Evolutionary conservation across 345 rosid species (phyloP).

Genomic region (Heritiera littoralis): DNA sequence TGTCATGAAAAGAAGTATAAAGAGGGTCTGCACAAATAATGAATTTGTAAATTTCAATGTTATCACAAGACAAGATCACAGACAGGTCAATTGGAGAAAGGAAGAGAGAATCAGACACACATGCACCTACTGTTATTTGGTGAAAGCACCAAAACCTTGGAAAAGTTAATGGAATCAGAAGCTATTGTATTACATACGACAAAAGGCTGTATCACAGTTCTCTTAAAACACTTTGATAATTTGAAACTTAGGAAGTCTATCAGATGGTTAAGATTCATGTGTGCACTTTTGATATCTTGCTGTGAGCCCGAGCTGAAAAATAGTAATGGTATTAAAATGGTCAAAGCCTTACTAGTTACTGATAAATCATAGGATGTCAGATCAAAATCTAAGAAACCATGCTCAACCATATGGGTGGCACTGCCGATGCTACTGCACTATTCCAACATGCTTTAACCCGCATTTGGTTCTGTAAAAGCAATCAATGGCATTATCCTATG

Average conservation of each 20-base stretch:
- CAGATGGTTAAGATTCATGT: background rate
- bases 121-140: background rate
- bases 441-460: background rate
- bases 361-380: background rate
- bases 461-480: background rate
- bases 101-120: background rate
- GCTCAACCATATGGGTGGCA: background rate
- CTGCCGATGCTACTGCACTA: background rate
- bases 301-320: background rate
- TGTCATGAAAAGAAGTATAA: slow-evolving; percentile 71
- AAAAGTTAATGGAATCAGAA: background rate
- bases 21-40: slow-evolving; percentile 49
- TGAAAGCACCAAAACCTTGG: background rate
- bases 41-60: slow-evolving; percentile 7
- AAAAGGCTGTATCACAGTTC: background rate
- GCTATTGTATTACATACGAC: background rate
- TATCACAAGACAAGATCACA: background rate
- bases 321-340: background rate
- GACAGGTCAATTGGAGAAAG: background rate
- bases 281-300: background rate
- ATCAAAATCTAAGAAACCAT: slow-evolving; percentile 1
- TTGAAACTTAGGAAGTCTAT: background rate
- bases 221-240: background rate
- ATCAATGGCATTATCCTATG: background rate
- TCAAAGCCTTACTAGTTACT: background rate